Base-by-base conservation (phyloP, 1,139 yeast species). In the Yarrowia galli region DNA sequence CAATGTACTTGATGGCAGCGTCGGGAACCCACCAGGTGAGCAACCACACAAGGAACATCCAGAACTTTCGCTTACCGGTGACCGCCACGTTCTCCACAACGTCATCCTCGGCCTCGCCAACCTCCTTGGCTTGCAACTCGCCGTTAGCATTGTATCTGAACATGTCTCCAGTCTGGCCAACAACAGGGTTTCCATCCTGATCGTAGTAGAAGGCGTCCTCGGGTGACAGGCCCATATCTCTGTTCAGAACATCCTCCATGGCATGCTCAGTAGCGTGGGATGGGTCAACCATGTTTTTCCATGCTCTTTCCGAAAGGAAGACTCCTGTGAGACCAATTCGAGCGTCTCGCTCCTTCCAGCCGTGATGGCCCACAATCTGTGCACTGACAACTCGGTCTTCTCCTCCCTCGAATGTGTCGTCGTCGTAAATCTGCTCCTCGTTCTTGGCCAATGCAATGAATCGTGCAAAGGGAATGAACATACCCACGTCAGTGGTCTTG, bases 21-120 rank as follows among this genome's bases (percentile, higher is more conserved):
- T 80, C 81, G 2, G 83, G 83, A 22, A 79, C 70, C 78, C 79
- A 80, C 79, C 79, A 80, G 0, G 83, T 80, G 45, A 75, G 73
- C 15, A 73, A 46, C 77, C 78, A 77, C 1, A 80, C 82, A 56
- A 80, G 67, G 58, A 73, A 72, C 73, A 80, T 75, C 83, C 83
- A 80, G 13, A 75, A 68, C 64, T 71, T 73, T 65, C 80, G 70
- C 13, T 76, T 71, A 1, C 73, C 71, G 6, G 79, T 71, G 1
- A 73, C 71, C 1, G 74, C 69, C 10, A 75, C 64, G 23, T 71
- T 73, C 35, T 75, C 78, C 9, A 75, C 78, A 20, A 75, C 76
- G 56, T 79, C 79, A 42, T 75, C 80, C n/a, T 75, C 78, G 36
- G 54, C 71, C 16, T 74, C 79, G 1, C 76, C 78, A 20, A 73